Evolutionary conservation across 78 protist genomes (phyloP), one percentile per base, ranked within the genome.

Genomic region (Chrysochromulina parva): DNA sequence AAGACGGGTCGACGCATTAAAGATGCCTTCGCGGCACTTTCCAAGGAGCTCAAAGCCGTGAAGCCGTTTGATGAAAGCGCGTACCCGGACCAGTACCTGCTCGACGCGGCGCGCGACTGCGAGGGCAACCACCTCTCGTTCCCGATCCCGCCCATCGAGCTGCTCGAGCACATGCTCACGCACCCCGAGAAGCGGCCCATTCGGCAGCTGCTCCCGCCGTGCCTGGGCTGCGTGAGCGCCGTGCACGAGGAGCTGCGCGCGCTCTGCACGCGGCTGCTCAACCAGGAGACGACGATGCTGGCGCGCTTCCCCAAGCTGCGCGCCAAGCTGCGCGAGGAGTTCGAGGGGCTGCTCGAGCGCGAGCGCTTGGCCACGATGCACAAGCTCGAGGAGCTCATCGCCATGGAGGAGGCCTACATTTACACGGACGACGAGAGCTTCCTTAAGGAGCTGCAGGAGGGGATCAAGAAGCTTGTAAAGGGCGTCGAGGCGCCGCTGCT

Each of bases 171-270:
- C 58, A 53, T 78, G 60, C 86, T 78, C 6, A 58, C 5, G 48
- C 59, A 53, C n/a, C 47, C 60, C 22, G 62, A 26, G 28, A 57
- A 90, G 26, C 86, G 73, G 20, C 78, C 90, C 22, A 90, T 90
- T 16, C 48, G 81, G 17, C 81, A 90, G 65, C 60, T 90, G 78
- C 76, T 90, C 7, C 58, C 28, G 28, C 93, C 93, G 48, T 84
- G 73, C 88, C 3, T 90, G 9, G 48, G 7, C 53, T 22, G 52
- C 58, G 48, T 81, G 24, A 47, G 3, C 20, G 14, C 24, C 20
- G 89, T 82, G 13, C 74, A 55, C 54, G 60, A 81, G 48, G 80
- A 90, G 74, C 50, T 90, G 17, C 71, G 60, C 66, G 55, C 17
- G n/a, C 74, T 78, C 16, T 1, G 57, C 28, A n/a, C 2, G 20